These are phyloP conservation scores for Trametes cubensis DNA, from an alignment of 768 basidiomycete species.

Conservation along the genomic window DNA sequence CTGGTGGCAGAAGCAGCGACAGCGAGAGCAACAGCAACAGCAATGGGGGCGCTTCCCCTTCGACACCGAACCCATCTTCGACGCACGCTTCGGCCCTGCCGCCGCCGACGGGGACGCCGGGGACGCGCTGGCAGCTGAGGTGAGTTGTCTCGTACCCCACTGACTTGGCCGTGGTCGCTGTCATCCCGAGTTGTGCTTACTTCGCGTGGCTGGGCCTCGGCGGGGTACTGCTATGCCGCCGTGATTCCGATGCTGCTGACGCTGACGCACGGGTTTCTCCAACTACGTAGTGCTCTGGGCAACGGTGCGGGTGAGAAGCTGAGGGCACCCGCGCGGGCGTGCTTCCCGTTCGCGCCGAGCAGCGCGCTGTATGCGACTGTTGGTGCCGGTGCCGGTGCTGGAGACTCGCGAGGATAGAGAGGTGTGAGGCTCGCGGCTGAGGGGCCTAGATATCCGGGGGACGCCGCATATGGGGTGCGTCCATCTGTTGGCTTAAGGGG, in stretches of 20 bases:
- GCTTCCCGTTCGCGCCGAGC: neutral
- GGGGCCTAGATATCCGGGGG: too few species aligned
- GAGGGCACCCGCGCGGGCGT: constrained; percentile 1
- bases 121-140: constrained; percentile 8
- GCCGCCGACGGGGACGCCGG: neutral
- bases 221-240: too few species aligned
- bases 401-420: too few species aligned
- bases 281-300: neutral
- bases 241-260: neutral
- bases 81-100: neutral
- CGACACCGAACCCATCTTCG: too few species aligned
- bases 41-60: too few species aligned
- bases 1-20: neutral
- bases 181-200: too few species aligned
- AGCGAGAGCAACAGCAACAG: too few species aligned
- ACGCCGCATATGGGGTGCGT: too few species aligned
- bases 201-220: too few species aligned
- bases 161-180: neutral
- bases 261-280: neutral
- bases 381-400: too few species aligned
- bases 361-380: neutral
- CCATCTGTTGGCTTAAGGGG: too few species aligned
- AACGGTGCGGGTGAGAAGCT: constrained; percentile 1
- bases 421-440: too few species aligned
- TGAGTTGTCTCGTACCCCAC: neutral